These are phyloP conservation scores for Glaciozyma martinii DNA, from an alignment of 768 basidiomycete genomes.

Conservation along the genomic window DNA sequence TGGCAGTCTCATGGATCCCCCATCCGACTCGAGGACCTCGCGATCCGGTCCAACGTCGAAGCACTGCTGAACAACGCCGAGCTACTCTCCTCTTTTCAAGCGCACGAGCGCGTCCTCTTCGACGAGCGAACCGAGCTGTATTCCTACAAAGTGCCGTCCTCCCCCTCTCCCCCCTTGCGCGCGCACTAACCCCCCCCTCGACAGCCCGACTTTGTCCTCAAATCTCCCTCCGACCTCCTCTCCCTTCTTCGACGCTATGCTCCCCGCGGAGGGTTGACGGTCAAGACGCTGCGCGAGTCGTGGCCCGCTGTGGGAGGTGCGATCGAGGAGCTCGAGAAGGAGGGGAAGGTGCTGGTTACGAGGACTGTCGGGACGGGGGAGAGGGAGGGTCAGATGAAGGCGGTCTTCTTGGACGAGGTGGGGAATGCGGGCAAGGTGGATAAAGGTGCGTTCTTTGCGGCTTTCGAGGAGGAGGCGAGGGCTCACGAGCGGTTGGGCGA, in stretches of 20 bases:
- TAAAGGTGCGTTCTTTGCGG: conserved; percentile 51
- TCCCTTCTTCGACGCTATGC: conserved; percentile 80
- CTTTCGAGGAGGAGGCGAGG: too few relatives aligned
- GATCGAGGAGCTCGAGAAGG: conserved; percentile 59
- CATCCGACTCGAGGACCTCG: conserved; percentile 78
- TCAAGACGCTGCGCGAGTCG: conserved; percentile 74
- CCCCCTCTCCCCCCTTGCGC: neutral
- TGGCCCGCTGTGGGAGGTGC: conserved; percentile 80
- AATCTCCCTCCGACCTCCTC: conserved; percentile 70
- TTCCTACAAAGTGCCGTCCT: conserved; percentile 62
- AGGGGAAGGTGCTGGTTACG: conserved; percentile 20
- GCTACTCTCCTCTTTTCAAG: conserved; percentile 69
- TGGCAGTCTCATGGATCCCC: conserved; percentile 47
- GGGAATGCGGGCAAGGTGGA: conserved; percentile 48
- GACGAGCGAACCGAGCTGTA: conserved; percentile 78
- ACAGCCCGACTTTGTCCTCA: conserved; percentile 81
- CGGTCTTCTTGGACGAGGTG: conserved; percentile 33
- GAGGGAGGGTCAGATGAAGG: conserved; percentile 35
- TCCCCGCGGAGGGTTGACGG: conserved; percentile 69
- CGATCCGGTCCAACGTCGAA: conserved; percentile 61
- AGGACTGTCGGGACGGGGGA: conserved; percentile 43
- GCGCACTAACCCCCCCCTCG: neutral
- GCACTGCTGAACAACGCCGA: conserved; percentile 62
- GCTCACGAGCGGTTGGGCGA: neutral
- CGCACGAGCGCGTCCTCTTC: conserved; percentile 67